These are phyloP conservation scores for Coprinopsis sp. DNA, from an alignment of 768 basidiomycete genomes.

Conservation along the genomic window DNA sequence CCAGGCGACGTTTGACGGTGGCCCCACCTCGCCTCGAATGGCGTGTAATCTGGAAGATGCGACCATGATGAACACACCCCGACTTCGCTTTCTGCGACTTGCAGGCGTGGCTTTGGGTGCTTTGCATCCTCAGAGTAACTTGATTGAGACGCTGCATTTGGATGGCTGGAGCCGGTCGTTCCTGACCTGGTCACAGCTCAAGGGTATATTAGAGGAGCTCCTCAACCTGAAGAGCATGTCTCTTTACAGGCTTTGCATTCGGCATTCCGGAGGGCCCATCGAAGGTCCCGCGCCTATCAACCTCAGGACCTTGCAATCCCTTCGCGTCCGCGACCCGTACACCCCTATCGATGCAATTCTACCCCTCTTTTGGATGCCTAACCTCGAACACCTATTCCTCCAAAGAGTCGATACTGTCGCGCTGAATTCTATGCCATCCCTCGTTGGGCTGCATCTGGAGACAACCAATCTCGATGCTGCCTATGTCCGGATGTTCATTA, in stretches of 20 bases:
- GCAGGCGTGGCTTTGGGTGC: constrained; percentile 37
- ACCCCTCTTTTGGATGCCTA: constrained; percentile 31
- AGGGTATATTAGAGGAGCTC: constrained; percentile 27
- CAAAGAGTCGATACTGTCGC: constrained; percentile 32
- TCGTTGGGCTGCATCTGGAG: constrained; percentile 31
- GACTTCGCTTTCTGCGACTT: constrained; percentile 37
- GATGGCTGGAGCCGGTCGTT: constrained; percentile 35
- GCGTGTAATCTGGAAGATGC: constrained; percentile 20
- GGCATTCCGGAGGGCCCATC: constrained; percentile 27
- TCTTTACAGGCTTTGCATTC: constrained; percentile 33
- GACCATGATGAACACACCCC: constrained; percentile 30
- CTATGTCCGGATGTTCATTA: constrained; percentile 28
- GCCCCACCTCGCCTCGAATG: constrained; percentile 24
- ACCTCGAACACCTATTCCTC: constrained; percentile 32
- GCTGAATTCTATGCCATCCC: constrained; percentile 25
- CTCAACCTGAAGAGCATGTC: constrained; percentile 39
- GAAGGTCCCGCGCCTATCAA: constrained; percentile 23
- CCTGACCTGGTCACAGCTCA: constrained; percentile 33
- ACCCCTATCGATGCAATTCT: constrained; percentile 30
- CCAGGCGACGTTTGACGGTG: constrained; percentile 11
- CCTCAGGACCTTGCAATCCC: constrained; percentile 30
- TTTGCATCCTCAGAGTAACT: constrained; percentile 32
- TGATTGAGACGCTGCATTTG: constrained; percentile 38
- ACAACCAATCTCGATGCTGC: constrained; percentile 28
- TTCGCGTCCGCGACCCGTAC: constrained; percentile 38